Conservation (phyloP, 805 yeast genomes). For the Maudiozyma serrabonitensis region DNA sequence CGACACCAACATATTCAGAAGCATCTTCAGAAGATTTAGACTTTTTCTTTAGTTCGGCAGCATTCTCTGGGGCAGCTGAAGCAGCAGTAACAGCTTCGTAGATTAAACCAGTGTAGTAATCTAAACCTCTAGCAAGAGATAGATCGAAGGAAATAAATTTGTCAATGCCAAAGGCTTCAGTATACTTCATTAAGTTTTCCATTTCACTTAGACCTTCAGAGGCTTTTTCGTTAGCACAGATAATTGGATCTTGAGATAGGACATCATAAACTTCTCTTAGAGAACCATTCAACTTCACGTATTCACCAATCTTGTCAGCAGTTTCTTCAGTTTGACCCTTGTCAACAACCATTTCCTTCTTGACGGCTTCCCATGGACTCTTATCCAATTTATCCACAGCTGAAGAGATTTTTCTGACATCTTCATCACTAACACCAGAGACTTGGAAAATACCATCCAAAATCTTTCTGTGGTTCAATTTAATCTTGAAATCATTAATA, state of each 20-base stretch:
- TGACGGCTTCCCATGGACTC: slow-evolving; percentile 90
- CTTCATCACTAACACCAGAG: slow-evolving; percentile 90
- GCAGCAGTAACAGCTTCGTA: slow-evolving; percentile 94
- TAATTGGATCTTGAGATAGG: slow-evolving; percentile 47
- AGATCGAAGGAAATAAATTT: slow-evolving; percentile 72
- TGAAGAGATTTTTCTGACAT: slow-evolving; percentile 83
- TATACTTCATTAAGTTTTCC: slow-evolving; percentile 60
- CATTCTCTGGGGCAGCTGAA: slow-evolving; percentile 89
- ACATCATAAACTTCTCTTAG: slow-evolving; percentile 48
- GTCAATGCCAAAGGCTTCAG: slow-evolving; percentile 73
- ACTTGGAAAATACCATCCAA: slow-evolving; percentile 92
- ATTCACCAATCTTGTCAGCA: slow-evolving; percentile 88
- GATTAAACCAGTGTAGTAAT: slow-evolving; percentile 93
- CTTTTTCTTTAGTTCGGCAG: slow-evolving; percentile 52
- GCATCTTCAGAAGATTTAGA: slow-evolving; percentile 62
- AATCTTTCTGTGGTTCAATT: slow-evolving; percentile 90
- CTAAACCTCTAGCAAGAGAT: slow-evolving; percentile 94
- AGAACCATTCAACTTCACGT: slow-evolving; percentile 78
- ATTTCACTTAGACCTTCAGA: slow-evolving; percentile 75
- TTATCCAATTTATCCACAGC: slow-evolving; percentile 97
- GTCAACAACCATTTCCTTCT: slow-evolving; percentile 83
- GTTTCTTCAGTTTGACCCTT: slow-evolving; percentile 85
- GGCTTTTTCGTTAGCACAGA: slow-evolving; percentile 62
- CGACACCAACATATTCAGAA: slow-evolving; percentile 93
- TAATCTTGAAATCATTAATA: slow-evolving; percentile 79